A percentile compares a stretch with the other conserved stretches of the same genome.
Evolutionary conservation across 257 asterid genomes (phyloP).

Genomic region (Apocynum venetum): DNA sequence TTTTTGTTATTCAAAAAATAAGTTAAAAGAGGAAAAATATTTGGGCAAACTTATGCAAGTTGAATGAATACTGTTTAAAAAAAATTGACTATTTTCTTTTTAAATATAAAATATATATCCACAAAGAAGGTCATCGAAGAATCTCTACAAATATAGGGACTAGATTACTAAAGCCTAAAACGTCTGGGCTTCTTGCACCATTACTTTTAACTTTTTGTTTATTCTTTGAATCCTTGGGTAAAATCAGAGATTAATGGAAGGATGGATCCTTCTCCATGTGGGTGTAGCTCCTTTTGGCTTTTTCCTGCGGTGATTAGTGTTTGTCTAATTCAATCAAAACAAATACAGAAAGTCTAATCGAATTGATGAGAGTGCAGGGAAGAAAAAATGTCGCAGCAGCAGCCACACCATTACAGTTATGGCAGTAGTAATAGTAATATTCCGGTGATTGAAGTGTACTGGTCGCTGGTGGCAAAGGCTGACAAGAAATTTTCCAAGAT

Average conservation of each 20-base stretch:
- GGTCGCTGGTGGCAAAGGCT: slow-evolving; percentile 92
- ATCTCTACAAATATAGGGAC: not conserved
- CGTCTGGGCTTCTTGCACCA: not conserved
- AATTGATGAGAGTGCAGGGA: slow-evolving; percentile 5
- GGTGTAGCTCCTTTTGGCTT: not conserved
- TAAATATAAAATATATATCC: too few species aligned
- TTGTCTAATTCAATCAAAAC: not conserved
- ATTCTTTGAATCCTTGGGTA: too few species aligned
- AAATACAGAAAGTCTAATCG: not conserved
- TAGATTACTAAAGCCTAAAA: not conserved
- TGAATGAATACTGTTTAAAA: too few species aligned
- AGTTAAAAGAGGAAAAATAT: too few species aligned
- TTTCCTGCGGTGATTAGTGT: not conserved
- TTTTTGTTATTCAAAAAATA: too few species aligned
- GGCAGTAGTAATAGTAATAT: slow-evolving; percentile 27
- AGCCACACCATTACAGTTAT: slow-evolving; percentile 26
- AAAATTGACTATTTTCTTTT: too few species aligned
- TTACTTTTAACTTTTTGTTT: not conserved
- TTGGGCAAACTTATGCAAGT: too few species aligned
- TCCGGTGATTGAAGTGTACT: slow-evolving; percentile 85
- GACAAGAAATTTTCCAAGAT: slow-evolving; percentile 96
- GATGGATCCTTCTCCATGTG: not conserved
- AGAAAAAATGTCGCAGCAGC: slow-evolving; percentile 56
- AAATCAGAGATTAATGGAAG: too few species aligned
- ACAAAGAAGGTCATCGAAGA: too few species aligned